These are phyloP conservation scores for Manihot esculenta DNA, from an alignment of 441 rosid genomes.

Conservation along the genomic window DNA sequence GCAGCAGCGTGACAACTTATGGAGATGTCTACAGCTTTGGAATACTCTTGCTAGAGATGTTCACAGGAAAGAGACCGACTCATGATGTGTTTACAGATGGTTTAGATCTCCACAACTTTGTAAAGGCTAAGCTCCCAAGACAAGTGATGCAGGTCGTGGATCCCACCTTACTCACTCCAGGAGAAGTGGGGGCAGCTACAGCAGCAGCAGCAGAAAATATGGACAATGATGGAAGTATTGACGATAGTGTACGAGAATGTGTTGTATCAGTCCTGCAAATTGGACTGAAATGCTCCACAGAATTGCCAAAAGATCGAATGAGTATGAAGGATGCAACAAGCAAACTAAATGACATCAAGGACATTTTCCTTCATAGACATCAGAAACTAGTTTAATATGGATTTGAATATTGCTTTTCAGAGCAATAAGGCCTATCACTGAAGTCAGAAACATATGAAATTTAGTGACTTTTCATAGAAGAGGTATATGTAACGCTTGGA, in stretches of 20 bases:
- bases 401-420: too few species aligned
- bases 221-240: background rate
- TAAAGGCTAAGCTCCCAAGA: background rate
- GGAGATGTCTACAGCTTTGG: conserved; percentile 17
- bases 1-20: background rate
- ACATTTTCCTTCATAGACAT: too few species aligned
- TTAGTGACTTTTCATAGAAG: too few species aligned
- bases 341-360: background rate
- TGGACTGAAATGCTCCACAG: background rate
- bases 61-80: conserved; percentile 18
- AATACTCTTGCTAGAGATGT: conserved; percentile 16
- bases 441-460: too few species aligned
- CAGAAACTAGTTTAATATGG: too few species aligned
- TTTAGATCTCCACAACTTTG: conserved; percentile 5
- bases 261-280: background rate
- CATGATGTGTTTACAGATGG: background rate
- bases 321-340: background rate
- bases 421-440: too few species aligned
- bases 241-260: background rate
- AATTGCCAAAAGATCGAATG: background rate
- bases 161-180: background rate
- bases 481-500: too few species aligned
- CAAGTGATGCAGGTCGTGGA: background rate
- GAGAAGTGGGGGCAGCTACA: background rate
- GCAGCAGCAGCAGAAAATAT: background rate